phyloP scores from a whole-genome alignment of 768 basidiomycete species.

The Lentinula aciculospora region DNA sequence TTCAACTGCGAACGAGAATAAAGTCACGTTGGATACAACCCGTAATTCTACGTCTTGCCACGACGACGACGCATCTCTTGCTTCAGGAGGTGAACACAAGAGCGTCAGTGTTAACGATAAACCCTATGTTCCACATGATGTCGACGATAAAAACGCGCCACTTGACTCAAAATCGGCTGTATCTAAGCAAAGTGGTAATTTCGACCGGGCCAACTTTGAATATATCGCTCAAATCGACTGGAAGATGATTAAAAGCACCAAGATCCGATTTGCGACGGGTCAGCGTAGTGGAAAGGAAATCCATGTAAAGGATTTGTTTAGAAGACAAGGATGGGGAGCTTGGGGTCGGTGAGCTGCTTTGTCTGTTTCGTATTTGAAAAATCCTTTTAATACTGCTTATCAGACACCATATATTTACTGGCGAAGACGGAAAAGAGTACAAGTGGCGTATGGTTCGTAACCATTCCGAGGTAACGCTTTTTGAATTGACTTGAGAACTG shows the following conservation, averaged over 20 bases:
- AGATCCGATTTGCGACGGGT: conserved; percentile 20
- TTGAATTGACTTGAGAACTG: not conserved
- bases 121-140: not conserved
- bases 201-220: not conserved
- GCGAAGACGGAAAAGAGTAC: conserved; percentile 19
- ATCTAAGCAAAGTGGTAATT: too few species aligned
- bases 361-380: too few species aligned
- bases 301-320: conserved; percentile 20
- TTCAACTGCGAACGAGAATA: too few species aligned
- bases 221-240: conserved; percentile 28
- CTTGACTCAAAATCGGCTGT: too few species aligned
- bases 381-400: too few species aligned
- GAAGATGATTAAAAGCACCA: conserved; percentile 21
- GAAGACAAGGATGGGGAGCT: conserved; percentile 15
- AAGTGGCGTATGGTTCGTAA: conserved; percentile 15
- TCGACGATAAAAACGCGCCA: not conserved
- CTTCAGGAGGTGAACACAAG: too few species aligned
- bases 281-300: conserved; percentile 13
- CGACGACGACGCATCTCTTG: too few species aligned
- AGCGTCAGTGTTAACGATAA: too few species aligned
- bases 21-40: too few species aligned
- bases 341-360: conserved; percentile 16
- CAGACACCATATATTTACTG: conserved; percentile 16
- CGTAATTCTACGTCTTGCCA: too few species aligned
- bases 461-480: conserved; percentile 10